A percentile compares a stretch with the other conserved stretches of the same genome.
Conservation (phyloP, 148 eudicot genomes). For the Amaranthus cruentus region DNA sequence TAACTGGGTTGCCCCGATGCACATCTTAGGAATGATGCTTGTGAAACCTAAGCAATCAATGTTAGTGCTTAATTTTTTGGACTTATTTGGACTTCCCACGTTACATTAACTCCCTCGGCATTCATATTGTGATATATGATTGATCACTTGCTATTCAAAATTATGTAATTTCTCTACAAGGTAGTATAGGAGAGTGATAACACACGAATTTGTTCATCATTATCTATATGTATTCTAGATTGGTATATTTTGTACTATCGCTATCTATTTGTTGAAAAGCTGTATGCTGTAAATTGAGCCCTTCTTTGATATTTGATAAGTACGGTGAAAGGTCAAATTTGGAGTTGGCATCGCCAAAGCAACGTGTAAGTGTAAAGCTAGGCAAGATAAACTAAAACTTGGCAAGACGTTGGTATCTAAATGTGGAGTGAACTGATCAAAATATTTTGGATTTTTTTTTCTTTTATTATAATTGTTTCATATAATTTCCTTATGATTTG, state of each 20-base stretch:
- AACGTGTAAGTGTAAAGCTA: too few species aligned
- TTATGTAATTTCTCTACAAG: not conserved
- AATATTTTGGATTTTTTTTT: too few species aligned
- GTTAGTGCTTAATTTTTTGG: not conserved
- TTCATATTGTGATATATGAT: not conserved
- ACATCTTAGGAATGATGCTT: not conserved
- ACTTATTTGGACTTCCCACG: not conserved
- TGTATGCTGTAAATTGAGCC: not conserved
- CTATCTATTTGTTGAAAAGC: not conserved
- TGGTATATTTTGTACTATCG: not conserved
- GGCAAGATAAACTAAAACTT: too few species aligned
- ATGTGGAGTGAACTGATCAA: too few species aligned
- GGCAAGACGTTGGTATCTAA: too few species aligned
- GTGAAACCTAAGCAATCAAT: not conserved
- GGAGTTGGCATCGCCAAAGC: too few species aligned
- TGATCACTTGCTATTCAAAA: not conserved
- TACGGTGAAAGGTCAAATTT: too few species aligned
- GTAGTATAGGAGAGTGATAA: not conserved
- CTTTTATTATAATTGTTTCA: too few species aligned
- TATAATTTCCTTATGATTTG: too few species aligned
- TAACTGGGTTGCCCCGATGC: not conserved
- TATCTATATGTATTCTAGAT: too few species aligned
- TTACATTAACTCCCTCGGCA: slow-evolving; percentile 3
- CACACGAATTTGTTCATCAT: not conserved
- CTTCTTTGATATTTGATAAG: too few species aligned